These are phyloP conservation scores for Elongisporangium anandrum DNA, from an alignment of 352 stramenopile species.

Conservation along the genomic window DNA sequence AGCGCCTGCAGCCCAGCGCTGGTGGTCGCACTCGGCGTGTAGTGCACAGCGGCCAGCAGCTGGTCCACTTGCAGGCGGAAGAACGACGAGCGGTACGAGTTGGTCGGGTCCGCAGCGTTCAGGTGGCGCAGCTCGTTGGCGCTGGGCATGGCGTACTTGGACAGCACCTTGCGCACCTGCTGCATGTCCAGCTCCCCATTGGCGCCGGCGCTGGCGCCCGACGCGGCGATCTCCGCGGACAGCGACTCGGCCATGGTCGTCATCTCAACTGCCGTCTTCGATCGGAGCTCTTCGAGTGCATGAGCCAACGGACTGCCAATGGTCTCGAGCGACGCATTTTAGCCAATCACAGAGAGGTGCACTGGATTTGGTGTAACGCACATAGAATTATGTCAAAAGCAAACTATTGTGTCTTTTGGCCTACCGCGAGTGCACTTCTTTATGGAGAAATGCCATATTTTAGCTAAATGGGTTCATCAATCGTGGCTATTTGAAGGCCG, in stretches of 20 bases:
- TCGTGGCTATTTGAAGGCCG: background rate
- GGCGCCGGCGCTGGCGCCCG: background rate
- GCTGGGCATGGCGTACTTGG: conserved; percentile 89
- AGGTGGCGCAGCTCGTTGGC: conserved; percentile 77
- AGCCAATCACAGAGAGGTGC: background rate
- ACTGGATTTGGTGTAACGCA: background rate
- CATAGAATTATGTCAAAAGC: background rate
- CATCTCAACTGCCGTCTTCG: background rate
- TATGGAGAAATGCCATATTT: too few relatives aligned
- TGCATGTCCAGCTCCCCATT: conserved; percentile 28
- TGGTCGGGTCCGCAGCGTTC: conserved; percentile 68
- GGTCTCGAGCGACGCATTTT: background rate
- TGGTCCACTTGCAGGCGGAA: conserved; percentile 86
- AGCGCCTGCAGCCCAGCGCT: conserved; percentile 50
- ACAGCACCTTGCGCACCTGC: conserved; percentile 69
- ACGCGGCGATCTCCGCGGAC: conserved; percentile 6
- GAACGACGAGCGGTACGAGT: conserved; percentile 76
- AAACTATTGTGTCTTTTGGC: background rate
- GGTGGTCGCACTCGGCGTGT: conserved; percentile 42
- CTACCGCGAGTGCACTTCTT: too few relatives aligned
- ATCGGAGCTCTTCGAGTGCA: background rate
- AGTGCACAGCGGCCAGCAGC: conserved; percentile 69
- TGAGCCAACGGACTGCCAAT: background rate
- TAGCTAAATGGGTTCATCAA: too few relatives aligned
- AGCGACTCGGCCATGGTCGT: conserved; percentile 10